These are phyloP conservation scores for Suillus hirtellus DNA, from an alignment of 768 basidiomycete genomes.

Conservation along the genomic window DNA sequence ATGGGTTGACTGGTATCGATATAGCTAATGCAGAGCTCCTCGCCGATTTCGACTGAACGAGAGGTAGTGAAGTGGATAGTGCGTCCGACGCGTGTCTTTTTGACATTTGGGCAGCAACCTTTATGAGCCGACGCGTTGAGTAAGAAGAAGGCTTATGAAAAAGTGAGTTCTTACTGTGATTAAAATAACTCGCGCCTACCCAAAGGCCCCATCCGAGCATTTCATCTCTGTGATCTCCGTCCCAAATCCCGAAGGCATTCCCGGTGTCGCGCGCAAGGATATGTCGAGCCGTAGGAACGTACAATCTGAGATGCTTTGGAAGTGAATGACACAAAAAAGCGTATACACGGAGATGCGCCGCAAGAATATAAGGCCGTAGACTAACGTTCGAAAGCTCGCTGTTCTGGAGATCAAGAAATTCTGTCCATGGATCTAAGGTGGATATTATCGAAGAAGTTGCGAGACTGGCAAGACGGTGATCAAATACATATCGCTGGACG, in stretches of 20 bases:
- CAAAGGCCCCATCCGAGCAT: slow-evolving; percentile 71
- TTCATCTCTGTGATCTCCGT: slow-evolving; percentile 47
- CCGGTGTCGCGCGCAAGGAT: slow-evolving; percentile 61
- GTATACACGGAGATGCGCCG: slow-evolving; percentile 54
- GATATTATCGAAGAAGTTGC: slow-evolving; percentile 5
- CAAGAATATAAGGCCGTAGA: slow-evolving; percentile 50
- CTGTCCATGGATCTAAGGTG: slow-evolving; percentile 39
- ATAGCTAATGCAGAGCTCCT: slow-evolving; percentile 63
- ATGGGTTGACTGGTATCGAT: slow-evolving; percentile 37
- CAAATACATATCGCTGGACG: slow-evolving; percentile 40
- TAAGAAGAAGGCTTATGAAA: not conserved
- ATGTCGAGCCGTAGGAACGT: slow-evolving; percentile 49
- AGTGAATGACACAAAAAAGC: slow-evolving; percentile 48
- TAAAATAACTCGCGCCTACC: slow-evolving; percentile 63
- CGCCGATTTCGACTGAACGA: slow-evolving; percentile 43
- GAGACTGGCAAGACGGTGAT: slow-evolving; percentile 15
- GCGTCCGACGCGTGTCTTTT: slow-evolving; percentile 46
- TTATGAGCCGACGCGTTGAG: slow-evolving; percentile 24
- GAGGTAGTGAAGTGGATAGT: slow-evolving; percentile 48
- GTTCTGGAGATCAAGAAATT: slow-evolving; percentile 55
- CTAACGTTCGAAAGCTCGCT: slow-evolving; percentile 53
- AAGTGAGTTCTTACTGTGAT: slow-evolving; percentile 50
- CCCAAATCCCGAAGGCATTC: slow-evolving; percentile 72
- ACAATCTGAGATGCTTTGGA: slow-evolving; percentile 29
- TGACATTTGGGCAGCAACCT: slow-evolving; percentile 54